Evolutionary conservation across 441 rosid species (phyloP), one percentile per base, ranked within the genome.

Genomic region (Pelargonium citronellum): DNA sequence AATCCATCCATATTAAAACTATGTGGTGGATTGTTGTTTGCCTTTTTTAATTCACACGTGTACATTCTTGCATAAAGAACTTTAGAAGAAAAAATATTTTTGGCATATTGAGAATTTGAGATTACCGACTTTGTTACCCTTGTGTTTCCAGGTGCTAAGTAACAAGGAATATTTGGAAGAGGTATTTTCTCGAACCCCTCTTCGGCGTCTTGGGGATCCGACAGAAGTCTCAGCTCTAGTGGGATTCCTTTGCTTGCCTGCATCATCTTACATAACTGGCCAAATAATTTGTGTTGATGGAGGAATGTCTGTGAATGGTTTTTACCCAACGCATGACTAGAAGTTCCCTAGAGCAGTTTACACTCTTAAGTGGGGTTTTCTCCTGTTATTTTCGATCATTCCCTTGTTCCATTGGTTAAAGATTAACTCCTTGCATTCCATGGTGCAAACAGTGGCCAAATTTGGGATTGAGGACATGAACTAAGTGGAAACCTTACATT

Each of bases 221-320:
- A 80, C 13, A 12, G 89, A 83, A 22, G 89, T 83, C 47, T 80
- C 89, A 66, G 80, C 84, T 30, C 67, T 79, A 9, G 89, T 83
- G 72, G 89, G 81, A 0, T 85, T 83, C 73, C 76, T 85, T 27
- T 83, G 89, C 76, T 49, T 85, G 67, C 87, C 87, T 58, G 85
- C 83, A 69, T 83, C 89, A 10, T 81, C 85, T 11, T 83, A 80
- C 83, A 80, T 85, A 15, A 83, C 89, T 11, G 87, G 89, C 68
- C 89, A 85, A 81, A 72, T 80, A 72, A 57, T 85, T 55, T 77
- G 85, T n/a, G 79, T 81, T 15, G 87, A 85, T 53, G 89, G 87
- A 57, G 89, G 89, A 51, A 85, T 82, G 85, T 82, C 82, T 0
- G 83, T 82, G 69, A 82, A 80, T 5, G 86, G 85, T 67, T 85